Base-by-base conservation (phyloP, 73 alveolate genomes). In the Paramecium octaurelia region DNA sequence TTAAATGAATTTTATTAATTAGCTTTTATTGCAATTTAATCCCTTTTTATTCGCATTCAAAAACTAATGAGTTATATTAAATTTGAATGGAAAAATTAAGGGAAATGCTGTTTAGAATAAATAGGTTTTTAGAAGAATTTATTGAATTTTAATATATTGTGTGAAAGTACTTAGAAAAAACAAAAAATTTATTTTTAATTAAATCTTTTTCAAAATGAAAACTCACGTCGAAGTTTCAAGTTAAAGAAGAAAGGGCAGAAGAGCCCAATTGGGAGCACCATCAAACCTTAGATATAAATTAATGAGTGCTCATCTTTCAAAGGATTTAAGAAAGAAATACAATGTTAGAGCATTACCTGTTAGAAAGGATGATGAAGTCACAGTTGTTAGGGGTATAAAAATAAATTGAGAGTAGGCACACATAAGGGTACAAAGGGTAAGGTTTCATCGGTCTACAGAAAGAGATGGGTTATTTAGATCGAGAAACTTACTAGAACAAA, bases 271-370 rank as follows among this genome's bases (percentile, higher is more conserved):
- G 88, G 92, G 98, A 71, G 99, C 99, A 71, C 99, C 98, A 54
- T 95, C 98, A 36, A 92, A 96, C 96, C 75, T 97, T 76, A 95
- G 98, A 93, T 94, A 98, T 90, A 96, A 90, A 95, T 88, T 96
- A 93, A 97, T 97, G 99, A 93, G 98, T 93, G 92, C 98, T 87
- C 97, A 93, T 92, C 93, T 97, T 84, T 84, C 96, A 43, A 97
- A 97, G 96, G 97, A 97, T 48, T 93, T 97, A 86, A 95, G 98
- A 93, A 85, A 93, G 93, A 93, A 96, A 95, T 93, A 96, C 94
- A 93, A 87, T 86, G 98, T 96, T 88, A 95, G 99, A 91, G 94
- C 99, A 10, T 94, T 97, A 93, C 99, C 99, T 88, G 97, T 97
- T 94, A 94, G 99, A 88, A 97, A 96, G 91, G 99, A 97, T 80